Evolutionary conservation across 2,329 filamentous ascomycete genomes (phyloP).

Genomic region (Penicillium sp.): DNA sequence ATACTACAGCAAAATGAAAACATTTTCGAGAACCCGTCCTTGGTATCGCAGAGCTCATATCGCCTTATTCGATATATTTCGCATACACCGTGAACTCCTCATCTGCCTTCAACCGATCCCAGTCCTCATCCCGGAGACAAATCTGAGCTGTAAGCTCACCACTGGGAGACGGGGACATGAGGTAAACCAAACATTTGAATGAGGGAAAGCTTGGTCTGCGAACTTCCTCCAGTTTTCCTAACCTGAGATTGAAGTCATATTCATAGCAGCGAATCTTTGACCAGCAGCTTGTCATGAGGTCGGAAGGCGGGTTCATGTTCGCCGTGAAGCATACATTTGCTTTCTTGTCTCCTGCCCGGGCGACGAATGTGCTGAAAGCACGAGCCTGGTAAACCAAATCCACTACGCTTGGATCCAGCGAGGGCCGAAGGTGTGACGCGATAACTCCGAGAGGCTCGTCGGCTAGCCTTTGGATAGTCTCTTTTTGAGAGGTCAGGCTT

Average conservation of each 20-base stretch:
- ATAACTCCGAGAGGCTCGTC: conserved; percentile 37
- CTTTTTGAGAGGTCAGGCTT: conserved; percentile 51
- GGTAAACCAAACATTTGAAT: conserved; percentile 55
- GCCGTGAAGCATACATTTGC: conserved; percentile 27
- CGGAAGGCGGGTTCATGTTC: conserved; percentile 41
- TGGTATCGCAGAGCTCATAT: too few species aligned
- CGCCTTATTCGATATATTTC: conserved; percentile 41
- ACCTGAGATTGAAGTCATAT: conserved; percentile 50
- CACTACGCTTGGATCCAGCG: not conserved
- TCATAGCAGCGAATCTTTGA: conserved; percentile 51
- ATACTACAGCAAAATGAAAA: too few species aligned
- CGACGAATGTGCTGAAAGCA: not conserved
- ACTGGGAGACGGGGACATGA: conserved; percentile 51
- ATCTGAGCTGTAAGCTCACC: conserved; percentile 52
- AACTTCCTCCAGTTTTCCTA: conserved; percentile 55
- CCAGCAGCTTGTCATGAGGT: conserved; percentile 62
- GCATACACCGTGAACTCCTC: conserved; percentile 48
- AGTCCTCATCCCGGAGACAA: conserved; percentile 54
- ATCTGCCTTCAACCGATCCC: conserved; percentile 51
- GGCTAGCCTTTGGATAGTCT: conserved; percentile 34
- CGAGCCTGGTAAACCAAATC: conserved; percentile 1
- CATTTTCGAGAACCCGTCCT: too few species aligned
- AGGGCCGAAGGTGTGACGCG: conserved; percentile 29
- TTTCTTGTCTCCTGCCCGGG: conserved; percentile 33
- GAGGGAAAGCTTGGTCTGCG: conserved; percentile 53